Base-by-base conservation (phyloP, 2,329 filamentous ascomycete species). In the Dactylellina drechsleri region DNA sequence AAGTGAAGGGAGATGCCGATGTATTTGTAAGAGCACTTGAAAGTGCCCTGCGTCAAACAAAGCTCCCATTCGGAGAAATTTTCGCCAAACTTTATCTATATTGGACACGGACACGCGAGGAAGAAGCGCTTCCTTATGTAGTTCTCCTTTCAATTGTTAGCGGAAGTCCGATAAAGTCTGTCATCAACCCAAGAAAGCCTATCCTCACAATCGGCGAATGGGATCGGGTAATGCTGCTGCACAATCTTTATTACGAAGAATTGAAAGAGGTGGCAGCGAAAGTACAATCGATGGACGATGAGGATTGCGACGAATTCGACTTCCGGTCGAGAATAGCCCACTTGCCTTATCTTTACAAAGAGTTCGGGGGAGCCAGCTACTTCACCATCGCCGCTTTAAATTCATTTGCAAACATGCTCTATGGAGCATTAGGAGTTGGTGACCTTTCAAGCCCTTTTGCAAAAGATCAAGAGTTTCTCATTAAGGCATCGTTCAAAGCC, bases 151-250 rank as follows among this genome's bases (percentile, higher is more conserved):
- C 67, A 0, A 66, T 73, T 28, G 4, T 60, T 0, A 1, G 50
- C 0, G 60, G 54, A 12, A 26, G 0, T 2, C 67, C 67, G 4
- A 20, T 73, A 2, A 20, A 20, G 1, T 45, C 61, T 1, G 45
- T 65, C 8, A 13, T 62, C 0, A 58, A 58, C 13, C 28, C 26
- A 15, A 40, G 7, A 40, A 36, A 50, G 15, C 12, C 52, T 2
- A 47, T 73, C 7, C 45, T 73, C 15, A 73, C 60, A 0, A 2
- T 1, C 0, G 60, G 41, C 6, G 60, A 73, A 61, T 73, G 67
- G 67, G 53, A 49, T 5, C 1, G 20, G 18, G 56, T 73, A 15
- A 26, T 59, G 12, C 0, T 16, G 6, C 12, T 73, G 7, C 16
- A 56, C 26, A 4, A 31, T 18, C 2, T 1, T 4, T 45, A 59